A percentile compares a stretch with the other conserved stretches of the same genome.
phyloP scores from a whole-genome alignment of 306 rosid species.

The Prunus persica region Prunus_persica_NCBIv2 NC_034015.1:9114501-9115000 shows the following conservation, averaged over 20 bases:
- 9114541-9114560: background rate
- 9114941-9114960: background rate
- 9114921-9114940: background rate
- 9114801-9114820: too few relatives aligned
- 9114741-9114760: background rate
- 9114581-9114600: background rate
- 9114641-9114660: background rate
- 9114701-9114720: background rate
- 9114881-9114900: background rate
- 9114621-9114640: background rate
- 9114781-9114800: too few relatives aligned
- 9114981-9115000: too few relatives aligned
- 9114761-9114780: background rate
- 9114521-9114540: slow-evolving; percentile 23
- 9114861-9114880: background rate
- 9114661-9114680: background rate
- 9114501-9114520: slow-evolving; percentile 96
- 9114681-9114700: too few relatives aligned
- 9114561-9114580: background rate
- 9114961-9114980: background rate
- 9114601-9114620: background rate
- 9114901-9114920: background rate
- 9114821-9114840: background rate
- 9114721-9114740: background rate
- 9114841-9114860: background rate